Conservation (phyloP, 2,329 filamentous ascomycete species). For the Ceratocystis variospora region DNA sequence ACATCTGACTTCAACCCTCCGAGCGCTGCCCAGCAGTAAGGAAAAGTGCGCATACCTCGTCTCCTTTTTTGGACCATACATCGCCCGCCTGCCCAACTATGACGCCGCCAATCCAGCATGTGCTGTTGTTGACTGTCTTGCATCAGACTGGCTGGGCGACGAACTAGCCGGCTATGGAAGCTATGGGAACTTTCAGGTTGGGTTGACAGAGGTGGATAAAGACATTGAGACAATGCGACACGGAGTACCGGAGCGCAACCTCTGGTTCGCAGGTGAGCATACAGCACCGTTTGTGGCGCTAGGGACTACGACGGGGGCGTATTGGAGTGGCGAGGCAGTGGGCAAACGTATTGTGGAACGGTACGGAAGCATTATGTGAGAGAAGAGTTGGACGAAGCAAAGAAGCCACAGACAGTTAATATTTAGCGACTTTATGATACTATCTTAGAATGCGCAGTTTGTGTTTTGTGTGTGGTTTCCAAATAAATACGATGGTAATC, state of each 20-base stretch:
- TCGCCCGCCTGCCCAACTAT: slow-evolving; percentile 60
- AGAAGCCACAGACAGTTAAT: not conserved
- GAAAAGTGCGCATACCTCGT: slow-evolving; percentile 34
- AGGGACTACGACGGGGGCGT: slow-evolving; percentile 80
- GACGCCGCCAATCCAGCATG: slow-evolving; percentile 39
- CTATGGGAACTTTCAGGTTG: slow-evolving; percentile 75
- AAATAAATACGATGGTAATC: not conserved
- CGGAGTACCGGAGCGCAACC: slow-evolving; percentile 49
- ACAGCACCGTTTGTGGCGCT: slow-evolving; percentile 80
- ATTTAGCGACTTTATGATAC: not conserved
- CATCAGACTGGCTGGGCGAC: slow-evolving; percentile 68
- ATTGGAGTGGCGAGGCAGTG: slow-evolving; percentile 76
- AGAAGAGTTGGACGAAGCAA: not conserved
- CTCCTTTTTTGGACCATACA: slow-evolving; percentile 65
- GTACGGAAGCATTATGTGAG: slow-evolving; percentile 28
- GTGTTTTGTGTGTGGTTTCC: not conserved
- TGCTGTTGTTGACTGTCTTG: slow-evolving; percentile 46
- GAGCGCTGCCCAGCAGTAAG: slow-evolving; percentile 32
- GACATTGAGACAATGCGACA: slow-evolving; percentile 54
- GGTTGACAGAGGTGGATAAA: slow-evolving; percentile 52
- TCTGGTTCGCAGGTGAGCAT: slow-evolving; percentile 87
- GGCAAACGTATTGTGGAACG: slow-evolving; percentile 47
- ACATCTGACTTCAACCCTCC: slow-evolving; percentile 37
- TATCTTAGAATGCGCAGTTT: slow-evolving; percentile 2
- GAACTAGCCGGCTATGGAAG: slow-evolving; percentile 67